Percentiles rank a stretch among this genome's conserved stretches.
These are phyloP conservation scores for Termitomyces sp. DNA, from an alignment of 768 basidiomycete genomes.

Conservation along the genomic window DNA sequence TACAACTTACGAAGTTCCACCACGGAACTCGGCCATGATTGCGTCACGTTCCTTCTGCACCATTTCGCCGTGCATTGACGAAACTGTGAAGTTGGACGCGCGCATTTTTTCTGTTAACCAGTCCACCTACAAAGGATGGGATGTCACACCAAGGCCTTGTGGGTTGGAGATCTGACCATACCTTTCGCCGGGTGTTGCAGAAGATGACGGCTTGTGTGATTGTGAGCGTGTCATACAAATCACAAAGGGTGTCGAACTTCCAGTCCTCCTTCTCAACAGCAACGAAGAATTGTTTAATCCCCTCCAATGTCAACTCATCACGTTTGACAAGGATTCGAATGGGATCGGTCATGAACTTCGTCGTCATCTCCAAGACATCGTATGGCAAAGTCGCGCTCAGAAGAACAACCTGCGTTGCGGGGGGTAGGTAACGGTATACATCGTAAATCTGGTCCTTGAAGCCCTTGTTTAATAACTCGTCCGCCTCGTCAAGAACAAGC, in stretches of 20 bases:
- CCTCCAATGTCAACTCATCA: slow-evolving; percentile 97
- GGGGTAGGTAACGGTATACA: slow-evolving; percentile 95
- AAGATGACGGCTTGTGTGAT: slow-evolving; percentile 99
- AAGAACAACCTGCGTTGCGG: slow-evolving; percentile 94
- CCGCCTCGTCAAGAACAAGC: slow-evolving; percentile 92
- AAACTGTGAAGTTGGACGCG: slow-evolving; percentile 97
- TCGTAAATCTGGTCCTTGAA: slow-evolving; percentile 99
- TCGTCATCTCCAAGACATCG: slow-evolving; percentile 98
- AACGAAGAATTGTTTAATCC: slow-evolving; percentile 96
- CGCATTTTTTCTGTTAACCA: slow-evolving; percentile 99
- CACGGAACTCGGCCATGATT: slow-evolving; percentile 96
- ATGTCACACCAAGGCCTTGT: slow-evolving; percentile 6
- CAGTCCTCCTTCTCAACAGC: slow-evolving; percentile 99
- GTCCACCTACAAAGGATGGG: slow-evolving; percentile 60
- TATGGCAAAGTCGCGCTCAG: slow-evolving; percentile 95
- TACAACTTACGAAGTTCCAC: slow-evolving; percentile 76
- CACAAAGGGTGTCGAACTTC: slow-evolving; percentile 98
- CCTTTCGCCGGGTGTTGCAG: slow-evolving; percentile 98
- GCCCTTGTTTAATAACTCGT: slow-evolving; percentile 94
- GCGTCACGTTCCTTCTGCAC: slow-evolving; percentile 92
- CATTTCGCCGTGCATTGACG: slow-evolving; percentile 96
- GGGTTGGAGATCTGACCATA: slow-evolving; percentile 24
- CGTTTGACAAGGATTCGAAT: slow-evolving; percentile 98
- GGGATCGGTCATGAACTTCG: slow-evolving; percentile 99
- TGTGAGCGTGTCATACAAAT: slow-evolving; percentile 96